Evolutionary conservation across 2,329 filamentous ascomycete genomes (phyloP), one percentile per base, ranked within the genome.

Genomic region (Albophoma yamanashiensis): DNA sequence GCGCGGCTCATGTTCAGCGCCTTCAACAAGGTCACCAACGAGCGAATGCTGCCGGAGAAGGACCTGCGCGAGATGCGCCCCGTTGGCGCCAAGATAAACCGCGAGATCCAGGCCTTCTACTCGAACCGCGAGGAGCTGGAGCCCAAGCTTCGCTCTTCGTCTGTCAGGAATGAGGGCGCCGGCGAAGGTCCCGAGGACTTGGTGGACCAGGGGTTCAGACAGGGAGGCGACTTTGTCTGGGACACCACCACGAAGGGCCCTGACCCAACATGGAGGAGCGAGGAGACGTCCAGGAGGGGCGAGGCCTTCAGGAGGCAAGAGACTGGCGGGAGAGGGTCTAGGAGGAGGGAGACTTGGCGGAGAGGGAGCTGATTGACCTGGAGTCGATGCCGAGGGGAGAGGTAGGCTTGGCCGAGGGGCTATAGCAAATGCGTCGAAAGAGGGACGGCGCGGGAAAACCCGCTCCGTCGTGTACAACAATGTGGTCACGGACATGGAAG

Each of bases 1-100:
- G 77, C 75, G 2, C 75, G 78, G 42, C 70, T 73, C 59, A 79
- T 81, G 76, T 75, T 78, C 62, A 70, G 74, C 36, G 73, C 76
- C 20, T 74, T 74, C 42, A 78, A 78, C 69, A 76, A 75, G 67
- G 70, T 81, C 40, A 62, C 75, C 57, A 67, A 73, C 31, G 75
- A 80, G 61, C 60, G 66, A 45, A 73, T 79, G 71, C 68, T 77
- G 1, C 67, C 71, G 22, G 69, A 69, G 4, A 63, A 67, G 11
- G 67, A 75, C 34, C 63, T 74, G 36, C 65, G 68, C 31, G 63
- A 70, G 55, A 63, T 80, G 47, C 71, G 68, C 17, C 62, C 63
- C 43, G 60, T 70, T 8, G 69, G 71, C 31, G 71, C 71, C 25
- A 69, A 70, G 55, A 72, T 76, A 60, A 76, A 75, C 64, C 69